Evolutionary conservation across 352 stramenopile genomes (phyloP).

Genomic region (Pythium volutum): DNA sequence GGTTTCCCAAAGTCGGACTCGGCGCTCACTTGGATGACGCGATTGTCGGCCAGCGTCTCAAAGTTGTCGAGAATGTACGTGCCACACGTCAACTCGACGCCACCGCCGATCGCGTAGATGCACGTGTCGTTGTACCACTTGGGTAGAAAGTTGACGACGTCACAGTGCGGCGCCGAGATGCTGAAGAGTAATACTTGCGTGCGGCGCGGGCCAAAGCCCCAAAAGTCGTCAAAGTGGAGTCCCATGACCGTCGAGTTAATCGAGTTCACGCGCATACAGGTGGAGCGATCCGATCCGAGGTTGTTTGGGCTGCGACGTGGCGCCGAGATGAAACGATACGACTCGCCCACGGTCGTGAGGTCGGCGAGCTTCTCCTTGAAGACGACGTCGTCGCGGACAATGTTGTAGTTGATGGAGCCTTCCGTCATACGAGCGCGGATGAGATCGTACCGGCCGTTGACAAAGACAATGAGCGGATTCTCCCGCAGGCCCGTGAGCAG

Average conservation of each 20-base stretch:
- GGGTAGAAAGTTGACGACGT: conserved; percentile 30
- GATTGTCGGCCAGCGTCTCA: conserved; percentile 13
- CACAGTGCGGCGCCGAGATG: conserved; percentile 35
- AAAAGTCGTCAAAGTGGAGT: conserved; percentile 36
- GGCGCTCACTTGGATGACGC: conserved; percentile 22
- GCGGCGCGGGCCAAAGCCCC: conserved; percentile 24
- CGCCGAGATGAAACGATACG: conserved; percentile 28
- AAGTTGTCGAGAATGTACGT: conserved; percentile 34
- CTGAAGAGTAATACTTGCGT: conserved; percentile 29
- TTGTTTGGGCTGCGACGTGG: conserved; percentile 22
- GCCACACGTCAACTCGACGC: conserved; percentile 23
- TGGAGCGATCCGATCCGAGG: conserved; percentile 23
- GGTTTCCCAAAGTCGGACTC: conserved; percentile 27
- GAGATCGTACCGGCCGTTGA: conserved; percentile 42
- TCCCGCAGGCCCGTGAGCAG: conserved; percentile 50
- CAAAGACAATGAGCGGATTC: conserved; percentile 45
- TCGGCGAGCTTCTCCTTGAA: conserved; percentile 29
- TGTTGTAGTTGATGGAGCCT: conserved; percentile 42
- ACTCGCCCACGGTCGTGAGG: conserved; percentile 29
- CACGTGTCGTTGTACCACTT: conserved; percentile 25
- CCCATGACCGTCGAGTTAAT: conserved; percentile 27
- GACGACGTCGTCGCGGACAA: conserved; percentile 35
- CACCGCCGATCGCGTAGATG: not conserved
- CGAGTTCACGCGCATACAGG: conserved; percentile 10
- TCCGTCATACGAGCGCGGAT: conserved; percentile 37